phyloP scores from a whole-genome alignment of 129 eudicot species.

The Logfia minima region DNA sequence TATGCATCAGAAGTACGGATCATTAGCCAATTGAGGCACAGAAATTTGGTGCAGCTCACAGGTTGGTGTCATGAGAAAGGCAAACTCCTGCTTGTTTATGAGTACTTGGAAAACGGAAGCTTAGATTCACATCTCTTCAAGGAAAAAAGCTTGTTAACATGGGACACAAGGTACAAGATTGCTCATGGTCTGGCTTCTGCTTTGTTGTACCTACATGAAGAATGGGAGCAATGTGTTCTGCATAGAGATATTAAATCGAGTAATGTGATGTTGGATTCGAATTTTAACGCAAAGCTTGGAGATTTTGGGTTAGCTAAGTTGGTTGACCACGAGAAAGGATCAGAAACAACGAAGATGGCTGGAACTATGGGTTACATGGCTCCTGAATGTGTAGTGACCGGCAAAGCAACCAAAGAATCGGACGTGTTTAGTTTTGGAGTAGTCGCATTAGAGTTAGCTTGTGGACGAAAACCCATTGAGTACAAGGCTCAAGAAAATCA shows the following conservation, averaged over 20 bases:
- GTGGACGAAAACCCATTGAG: constrained; percentile 38
- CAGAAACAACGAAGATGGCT: constrained; percentile 38
- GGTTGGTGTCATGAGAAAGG: constrained; percentile 51
- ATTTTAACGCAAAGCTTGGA: constrained; percentile 50
- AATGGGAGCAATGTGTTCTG: constrained; percentile 47
- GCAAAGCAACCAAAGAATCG: constrained; percentile 48
- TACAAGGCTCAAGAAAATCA: constrained; percentile 11
- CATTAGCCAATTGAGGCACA: constrained; percentile 48
- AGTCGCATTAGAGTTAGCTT: constrained; percentile 38
- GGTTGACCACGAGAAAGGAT: constrained; percentile 49
- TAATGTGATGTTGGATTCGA: constrained; percentile 54
- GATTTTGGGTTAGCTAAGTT: constrained; percentile 59
- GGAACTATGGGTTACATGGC: constrained; percentile 67
- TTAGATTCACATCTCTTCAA: constrained; percentile 44
- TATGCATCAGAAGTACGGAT: constrained; percentile 21
- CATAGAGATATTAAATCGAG: constrained; percentile 54
- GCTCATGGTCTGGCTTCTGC: constrained; percentile 45
- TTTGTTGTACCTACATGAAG: constrained; percentile 49
- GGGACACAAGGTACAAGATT: constrained; percentile 44
- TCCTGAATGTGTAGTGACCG: constrained; percentile 46
- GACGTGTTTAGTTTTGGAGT: constrained; percentile 52
- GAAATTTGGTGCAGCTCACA: constrained; percentile 43
- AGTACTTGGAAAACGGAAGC: constrained; percentile 41
- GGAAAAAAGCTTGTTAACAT: constrained; percentile 29
- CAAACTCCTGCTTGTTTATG: constrained; percentile 42